These are phyloP conservation scores for Cryptosporidium bovis DNA, from an alignment of 169 alveolate genomes.

Conservation along the genomic window DNA sequence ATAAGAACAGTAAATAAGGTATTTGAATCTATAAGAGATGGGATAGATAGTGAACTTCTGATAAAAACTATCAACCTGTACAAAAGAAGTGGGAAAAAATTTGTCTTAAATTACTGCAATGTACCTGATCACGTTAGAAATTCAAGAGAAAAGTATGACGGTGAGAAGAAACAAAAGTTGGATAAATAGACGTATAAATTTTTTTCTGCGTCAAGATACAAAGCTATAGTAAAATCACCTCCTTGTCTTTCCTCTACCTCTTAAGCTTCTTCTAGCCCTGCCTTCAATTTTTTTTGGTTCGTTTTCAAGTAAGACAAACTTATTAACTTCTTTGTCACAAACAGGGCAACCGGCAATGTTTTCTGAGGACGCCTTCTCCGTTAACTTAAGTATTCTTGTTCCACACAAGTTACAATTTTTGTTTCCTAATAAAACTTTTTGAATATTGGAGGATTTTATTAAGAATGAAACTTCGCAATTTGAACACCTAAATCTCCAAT, in stretches of 20 bases:
- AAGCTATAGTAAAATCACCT: neutral
- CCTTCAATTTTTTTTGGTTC: neutral
- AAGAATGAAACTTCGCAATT: neutral
- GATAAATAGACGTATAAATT: neutral
- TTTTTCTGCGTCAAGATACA: neutral
- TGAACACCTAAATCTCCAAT: slow-evolving; percentile 66
- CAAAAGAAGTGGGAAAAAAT: slow-evolving; percentile 59
- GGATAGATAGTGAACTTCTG: slow-evolving; percentile 74
- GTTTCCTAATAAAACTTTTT: neutral
- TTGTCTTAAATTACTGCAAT: slow-evolving; percentile 61
- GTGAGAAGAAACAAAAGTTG: neutral
- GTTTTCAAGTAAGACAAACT: neutral
- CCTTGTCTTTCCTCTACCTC: slow-evolving; percentile 10
- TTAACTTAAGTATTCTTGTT: slow-evolving; percentile 17
- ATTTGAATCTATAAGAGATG: slow-evolving; percentile 85
- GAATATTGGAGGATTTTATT: neutral
- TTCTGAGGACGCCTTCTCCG: neutral
- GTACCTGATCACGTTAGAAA: slow-evolving; percentile 40
- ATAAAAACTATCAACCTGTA: slow-evolving; percentile 45
- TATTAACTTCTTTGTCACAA: slow-evolving; percentile 27
- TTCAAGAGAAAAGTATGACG: slow-evolving; percentile 3
- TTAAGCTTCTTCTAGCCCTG: neutral
- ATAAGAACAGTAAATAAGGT: slow-evolving; percentile 82
- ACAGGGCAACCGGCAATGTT: slow-evolving; percentile 28
- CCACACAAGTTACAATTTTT: slow-evolving; percentile 37